Percentiles rank a stretch among this genome's conserved stretches.
phyloP scores from a whole-genome alignment of 768 basidiomycete species.

The button mushroom (Agaricus bisporus) region DNA sequence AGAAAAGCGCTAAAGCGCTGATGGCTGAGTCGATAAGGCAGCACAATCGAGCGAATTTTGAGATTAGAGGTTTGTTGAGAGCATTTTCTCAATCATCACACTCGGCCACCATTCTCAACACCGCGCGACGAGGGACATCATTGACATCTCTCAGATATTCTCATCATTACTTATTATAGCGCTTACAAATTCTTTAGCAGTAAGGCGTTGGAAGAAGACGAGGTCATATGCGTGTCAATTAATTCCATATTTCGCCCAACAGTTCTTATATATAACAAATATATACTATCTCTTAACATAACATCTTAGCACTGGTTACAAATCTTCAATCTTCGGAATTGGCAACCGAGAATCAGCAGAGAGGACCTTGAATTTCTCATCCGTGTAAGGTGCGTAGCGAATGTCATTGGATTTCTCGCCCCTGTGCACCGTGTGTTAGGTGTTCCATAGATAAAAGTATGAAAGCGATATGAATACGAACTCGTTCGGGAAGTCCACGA shows the following conservation, averaged over 20 bases:
- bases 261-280: neutral
- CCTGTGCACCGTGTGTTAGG: constrained; percentile 20
- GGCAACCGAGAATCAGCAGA: constrained; percentile 3
- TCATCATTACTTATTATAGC: no score
- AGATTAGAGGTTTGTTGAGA: no score
- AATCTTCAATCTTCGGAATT: constrained; percentile 4
- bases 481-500: constrained; percentile 47
- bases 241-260: neutral
- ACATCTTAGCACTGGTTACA: neutral
- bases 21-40: no score
- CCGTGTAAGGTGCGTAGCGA: constrained; percentile 50
- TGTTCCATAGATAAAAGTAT: neutral
- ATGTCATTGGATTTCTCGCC: constrained; percentile 30
- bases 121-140: no score
- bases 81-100: no score
- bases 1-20: no score
- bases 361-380: constrained; percentile 28
- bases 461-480: constrained; percentile 21
- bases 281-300: neutral
- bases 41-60: no score
- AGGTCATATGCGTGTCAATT: no score
- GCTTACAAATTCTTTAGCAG: no score
- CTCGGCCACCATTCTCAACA: no score
- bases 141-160: no score
- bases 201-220: no score